A percentile compares a stretch with the other conserved stretches of the same genome.
These are phyloP conservation scores for Eleusine indica DNA, from an alignment of 176 grass and related monocot genomes.

Conservation along the genomic window DNA sequence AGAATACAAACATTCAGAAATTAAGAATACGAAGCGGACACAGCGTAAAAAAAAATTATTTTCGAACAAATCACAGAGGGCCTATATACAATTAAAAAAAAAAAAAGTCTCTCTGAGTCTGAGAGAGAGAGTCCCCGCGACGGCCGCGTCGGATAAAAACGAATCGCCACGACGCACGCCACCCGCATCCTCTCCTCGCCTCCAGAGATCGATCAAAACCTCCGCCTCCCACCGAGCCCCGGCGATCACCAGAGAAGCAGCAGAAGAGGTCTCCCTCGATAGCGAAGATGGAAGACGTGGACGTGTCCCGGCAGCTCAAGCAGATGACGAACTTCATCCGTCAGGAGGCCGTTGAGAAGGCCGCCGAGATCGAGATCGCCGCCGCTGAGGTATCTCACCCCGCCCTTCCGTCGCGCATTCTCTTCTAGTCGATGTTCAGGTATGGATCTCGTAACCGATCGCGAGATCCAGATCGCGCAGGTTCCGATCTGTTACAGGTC, in stretches of 20 bases:
- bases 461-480: slow-evolving; percentile 24
- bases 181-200: background rate
- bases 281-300: slow-evolving; percentile 56
- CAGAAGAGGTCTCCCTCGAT: background rate
- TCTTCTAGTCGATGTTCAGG: background rate
- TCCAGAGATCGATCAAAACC: background rate
- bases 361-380: slow-evolving; percentile 72
- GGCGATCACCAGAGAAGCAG: background rate
- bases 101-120: no score
- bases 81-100: background rate
- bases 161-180: background rate
- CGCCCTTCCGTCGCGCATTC: background rate
- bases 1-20: background rate
- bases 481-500: slow-evolving; percentile 42
- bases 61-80: background rate
- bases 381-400: slow-evolving; percentile 55
- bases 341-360: slow-evolving; percentile 72
- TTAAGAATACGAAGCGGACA: background rate
- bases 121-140: background rate
- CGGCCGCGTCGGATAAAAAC: background rate
- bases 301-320: slow-evolving; percentile 58
- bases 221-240: background rate
- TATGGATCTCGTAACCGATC: slow-evolving; percentile 3
- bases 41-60: background rate
- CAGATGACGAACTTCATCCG: slow-evolving; percentile 80